Base-by-base conservation (phyloP, 345 rosid species). In the Eucalyptus rudis region DNA sequence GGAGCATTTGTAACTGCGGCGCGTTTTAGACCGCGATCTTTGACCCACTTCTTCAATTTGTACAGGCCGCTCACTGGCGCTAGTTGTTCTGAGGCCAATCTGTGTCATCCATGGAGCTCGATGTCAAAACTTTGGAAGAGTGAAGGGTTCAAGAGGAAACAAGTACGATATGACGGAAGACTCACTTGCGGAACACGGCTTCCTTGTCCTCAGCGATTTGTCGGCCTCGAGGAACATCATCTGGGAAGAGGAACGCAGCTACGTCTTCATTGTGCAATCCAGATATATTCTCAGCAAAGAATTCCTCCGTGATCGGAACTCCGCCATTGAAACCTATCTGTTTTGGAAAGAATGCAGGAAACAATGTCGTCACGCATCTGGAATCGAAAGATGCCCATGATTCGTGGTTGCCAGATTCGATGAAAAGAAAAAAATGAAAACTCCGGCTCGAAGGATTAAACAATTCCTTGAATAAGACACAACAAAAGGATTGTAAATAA, bases 1-100 rank as follows among this genome's bases (percentile, higher is more conserved):
- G 99, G 98, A 56, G 99, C 99, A 92, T 98, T 98, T 27, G 99
- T 97, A 11, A 98, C 99, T 4, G 98, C 99, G 43, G 99, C 99
- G 6, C 97, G 93, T 92, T 95, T 98, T 93, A 97, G 80, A 36
- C 98, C 98, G 80, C 88, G 96, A 22, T 95, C 97, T 90, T 98
- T 97, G 49, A 98, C 89, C 99, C 99, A 97, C 91, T 98, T 94
- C 89, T 92, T 96, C 87, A 98, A 86, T 90, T 93, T 93, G 87
- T 93, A 92, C 13, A 98, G 91, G 14, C 99, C 99, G 27, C 94
- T 90, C 43, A 98, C 52, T 10, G 99, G 93, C 66, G 88, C 86
- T 44, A 98, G 81, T 90, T 97, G 91, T 40, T 97, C 96, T 7
- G 93, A 64, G 47, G 95, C 98, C 92, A 96, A 91, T 89, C 99